These are phyloP conservation scores for Scheffersomyces spartinae DNA, from an alignment of 805 yeast species.

Conservation along the genomic window DNA sequence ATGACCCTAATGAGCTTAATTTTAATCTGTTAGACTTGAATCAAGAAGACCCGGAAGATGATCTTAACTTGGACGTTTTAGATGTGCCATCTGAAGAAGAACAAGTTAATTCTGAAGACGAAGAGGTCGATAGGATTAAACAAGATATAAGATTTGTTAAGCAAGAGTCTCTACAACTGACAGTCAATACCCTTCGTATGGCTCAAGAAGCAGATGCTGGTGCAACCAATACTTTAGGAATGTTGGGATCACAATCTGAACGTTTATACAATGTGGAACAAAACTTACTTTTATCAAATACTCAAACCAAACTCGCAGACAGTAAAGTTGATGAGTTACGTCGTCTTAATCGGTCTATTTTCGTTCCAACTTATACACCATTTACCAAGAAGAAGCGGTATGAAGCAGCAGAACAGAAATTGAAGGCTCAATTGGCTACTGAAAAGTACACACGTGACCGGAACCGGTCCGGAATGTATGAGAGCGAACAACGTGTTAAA, in stretches of 20 bases:
- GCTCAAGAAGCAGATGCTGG: constrained; percentile 37
- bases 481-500: constrained; percentile 59
- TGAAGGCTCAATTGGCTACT: constrained; percentile 48
- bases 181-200: constrained; percentile 40
- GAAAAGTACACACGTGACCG: constrained; percentile 54
- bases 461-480: constrained; percentile 46
- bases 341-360: constrained; percentile 68
- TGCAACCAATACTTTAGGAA: constrained; percentile 66
- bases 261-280: constrained; percentile 70
- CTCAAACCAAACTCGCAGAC: constrained; percentile 74
- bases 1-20: no score
- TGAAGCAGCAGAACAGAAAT: constrained; percentile 59
- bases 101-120: constrained; percentile 52
- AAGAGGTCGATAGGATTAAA: constrained; percentile 78
- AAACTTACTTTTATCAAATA: constrained; percentile 62
- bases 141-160: constrained; percentile 75
- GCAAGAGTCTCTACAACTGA: constrained; percentile 79
- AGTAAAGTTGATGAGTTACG: constrained; percentile 71
- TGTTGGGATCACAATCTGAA: constrained; percentile 91
- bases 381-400: constrained; percentile 73
- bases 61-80: constrained; percentile 19
- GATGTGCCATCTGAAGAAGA: constrained; percentile 29
- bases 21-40: no score
- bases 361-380: constrained; percentile 79
- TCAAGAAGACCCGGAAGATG: constrained; percentile 16